Base-by-base conservation (phyloP, 139 green algal species). In the Micromonas commoda region DNA sequence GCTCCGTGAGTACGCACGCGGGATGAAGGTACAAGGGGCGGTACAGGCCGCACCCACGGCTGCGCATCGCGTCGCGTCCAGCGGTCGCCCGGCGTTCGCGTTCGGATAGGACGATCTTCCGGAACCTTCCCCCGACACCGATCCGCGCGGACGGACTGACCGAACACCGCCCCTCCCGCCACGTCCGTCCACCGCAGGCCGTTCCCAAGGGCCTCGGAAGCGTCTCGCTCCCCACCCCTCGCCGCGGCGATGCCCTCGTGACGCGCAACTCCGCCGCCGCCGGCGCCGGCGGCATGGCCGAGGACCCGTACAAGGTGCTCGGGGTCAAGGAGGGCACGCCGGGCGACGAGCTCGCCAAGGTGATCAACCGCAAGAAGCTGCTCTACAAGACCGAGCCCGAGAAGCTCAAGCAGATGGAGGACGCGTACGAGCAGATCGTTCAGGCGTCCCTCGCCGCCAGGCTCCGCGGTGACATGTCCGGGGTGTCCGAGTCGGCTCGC, bases 331-430 rank as follows among this genome's bases (percentile, higher is more conserved):
- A 3, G 19, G 38, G 3, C 37, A 37, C 37, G 23, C 37, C 60
- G 37, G 68, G 37, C 23, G 37, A 61, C 24, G 68, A 38, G 37
- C 21, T 75, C 23, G 31, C 60, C 24, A 38, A 39, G 32, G 68
- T 37, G 37, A 20, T 53, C 3, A 61, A 75, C 37, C 31, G 23
- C 34, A 75, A 75, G 29, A 38, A 75, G 33, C 52, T 75, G 34
- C 29, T 75, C 37, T 75, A 75, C 68, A 75, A 75, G 38, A 28
- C 34, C 1, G 68, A 75, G 9, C n/a, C 2, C 6, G 68, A 32
- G 37, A 75, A 75, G 38, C 37, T 75, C 23, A 1, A 1, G 23
- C 13, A 61, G 23, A 39, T 75, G 37, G 68, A 75, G 38, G 24
- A 26, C 16, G 68, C 68, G 68, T 75, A 75, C 68, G 68, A 75